Evolutionary conservation across 2,329 filamentous ascomycete species (phyloP).

Genomic region (Diaporthe caulivora): DNA sequence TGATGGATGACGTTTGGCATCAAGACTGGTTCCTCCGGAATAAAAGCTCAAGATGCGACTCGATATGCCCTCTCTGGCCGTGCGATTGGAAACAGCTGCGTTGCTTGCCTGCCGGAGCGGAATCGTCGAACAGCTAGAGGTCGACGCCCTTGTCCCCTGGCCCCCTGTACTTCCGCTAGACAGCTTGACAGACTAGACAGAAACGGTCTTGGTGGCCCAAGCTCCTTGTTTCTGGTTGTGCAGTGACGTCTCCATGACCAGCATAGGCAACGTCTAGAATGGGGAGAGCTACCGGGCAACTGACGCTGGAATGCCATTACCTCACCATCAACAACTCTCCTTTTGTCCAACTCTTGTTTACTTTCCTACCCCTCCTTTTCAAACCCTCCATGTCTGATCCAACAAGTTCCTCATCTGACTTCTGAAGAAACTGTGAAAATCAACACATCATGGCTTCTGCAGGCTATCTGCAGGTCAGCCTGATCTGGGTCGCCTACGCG

Average conservation of each 20-base stretch:
- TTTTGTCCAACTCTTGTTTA: not conserved
- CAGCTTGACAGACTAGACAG: no score
- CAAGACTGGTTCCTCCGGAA: not conserved
- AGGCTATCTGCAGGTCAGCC: constrained; percentile 82
- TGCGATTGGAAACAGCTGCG: constrained; percentile 22
- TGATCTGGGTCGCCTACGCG: constrained; percentile 96
- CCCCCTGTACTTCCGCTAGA: no score
- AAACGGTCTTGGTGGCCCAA: constrained; percentile 36
- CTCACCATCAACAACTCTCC: not conserved
- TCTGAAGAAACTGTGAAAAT: not conserved
- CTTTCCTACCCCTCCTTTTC: not conserved
- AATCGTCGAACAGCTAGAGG: no score
- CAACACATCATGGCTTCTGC: constrained; percentile 47
- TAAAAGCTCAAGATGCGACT: constrained; percentile 22
- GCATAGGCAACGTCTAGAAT: not conserved
- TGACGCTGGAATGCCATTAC: constrained; percentile 22
- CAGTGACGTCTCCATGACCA: constrained; percentile 33
- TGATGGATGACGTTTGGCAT: not conserved
- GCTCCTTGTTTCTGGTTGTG: constrained; percentile 36
- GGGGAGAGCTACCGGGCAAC: constrained; percentile 18
- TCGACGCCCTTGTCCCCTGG: not conserved
- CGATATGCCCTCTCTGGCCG: not conserved
- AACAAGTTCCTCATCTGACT: not conserved
- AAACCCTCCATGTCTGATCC: not conserved
- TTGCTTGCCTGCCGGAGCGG: not conserved